Conservation (phyloP, 202 grass and related monocot species). For the Schoenoplectus triqueter region DNA sequence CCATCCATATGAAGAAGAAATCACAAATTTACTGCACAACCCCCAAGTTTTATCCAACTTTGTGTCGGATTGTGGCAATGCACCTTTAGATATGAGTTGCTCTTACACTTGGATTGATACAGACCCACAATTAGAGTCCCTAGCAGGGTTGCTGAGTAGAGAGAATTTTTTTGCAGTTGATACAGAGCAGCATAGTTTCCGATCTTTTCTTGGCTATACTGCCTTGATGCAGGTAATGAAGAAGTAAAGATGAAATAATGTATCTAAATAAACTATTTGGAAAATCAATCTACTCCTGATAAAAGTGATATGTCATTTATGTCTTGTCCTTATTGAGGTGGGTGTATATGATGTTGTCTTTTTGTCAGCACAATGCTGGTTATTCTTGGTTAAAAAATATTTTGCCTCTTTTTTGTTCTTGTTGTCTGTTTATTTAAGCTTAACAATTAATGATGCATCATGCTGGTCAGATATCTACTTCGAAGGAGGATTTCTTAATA, state of each 20-base stretch:
- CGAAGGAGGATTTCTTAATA: constrained; percentile 82
- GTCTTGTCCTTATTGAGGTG: neutral
- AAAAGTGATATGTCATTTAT: constrained; percentile 8
- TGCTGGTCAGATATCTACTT: constrained; percentile 66
- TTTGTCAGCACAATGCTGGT: no score
- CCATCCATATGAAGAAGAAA: constrained; percentile 81
- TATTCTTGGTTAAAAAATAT: neutral
- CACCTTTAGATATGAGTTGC: constrained; percentile 44
- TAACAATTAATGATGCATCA: neutral
- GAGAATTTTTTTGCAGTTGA: constrained; percentile 79
- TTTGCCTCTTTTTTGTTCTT: neutral
- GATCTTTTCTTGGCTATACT: constrained; percentile 94
- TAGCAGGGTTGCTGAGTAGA: constrained; percentile 50
- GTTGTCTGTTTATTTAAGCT: neutral
- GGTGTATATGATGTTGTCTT: no score
- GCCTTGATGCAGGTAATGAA: constrained; percentile 88
- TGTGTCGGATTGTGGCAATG: constrained; percentile 37
- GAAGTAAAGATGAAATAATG: neutral
- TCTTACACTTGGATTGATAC: constrained; percentile 77
- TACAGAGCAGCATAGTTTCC: constrained; percentile 91
- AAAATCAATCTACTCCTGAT: neutral
- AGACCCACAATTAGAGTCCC: constrained; percentile 61
- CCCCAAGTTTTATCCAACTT: constrained; percentile 47
- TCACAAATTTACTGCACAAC: constrained; percentile 62
- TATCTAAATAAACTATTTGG: neutral